Conservation (phyloP, 129 eudicot species). For the Flaveria robusta region DNA sequence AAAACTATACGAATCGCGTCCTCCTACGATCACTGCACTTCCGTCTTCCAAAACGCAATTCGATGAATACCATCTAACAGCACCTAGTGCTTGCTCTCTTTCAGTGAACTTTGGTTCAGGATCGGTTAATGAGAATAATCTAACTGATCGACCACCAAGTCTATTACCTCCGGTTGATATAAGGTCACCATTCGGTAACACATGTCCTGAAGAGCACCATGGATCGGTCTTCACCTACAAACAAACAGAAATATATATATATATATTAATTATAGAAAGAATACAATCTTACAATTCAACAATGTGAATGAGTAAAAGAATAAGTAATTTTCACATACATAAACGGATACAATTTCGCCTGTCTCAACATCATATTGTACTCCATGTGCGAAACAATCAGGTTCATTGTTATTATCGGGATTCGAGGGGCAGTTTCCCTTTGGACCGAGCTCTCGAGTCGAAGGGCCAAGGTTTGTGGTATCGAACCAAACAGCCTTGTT, state of each 20-base stretch:
- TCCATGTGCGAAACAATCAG: conserved; percentile 73
- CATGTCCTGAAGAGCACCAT: conserved; percentile 89
- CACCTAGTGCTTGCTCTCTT: conserved; percentile 34
- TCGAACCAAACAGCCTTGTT: conserved; percentile 63
- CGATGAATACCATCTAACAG: conserved; percentile 55
- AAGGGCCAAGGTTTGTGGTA: conserved; percentile 57
- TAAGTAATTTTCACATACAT: conserved; percentile 29
- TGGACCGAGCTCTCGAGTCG: conserved; percentile 34
- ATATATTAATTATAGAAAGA: not conserved
- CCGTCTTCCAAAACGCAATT: conserved; percentile 32
- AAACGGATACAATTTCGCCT: conserved; percentile 37
- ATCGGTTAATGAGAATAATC: conserved; percentile 30
- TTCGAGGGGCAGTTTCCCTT: conserved; percentile 36
- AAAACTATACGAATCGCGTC: conserved; percentile 29
- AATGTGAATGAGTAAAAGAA: not conserved
- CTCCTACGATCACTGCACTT: conserved; percentile 31
- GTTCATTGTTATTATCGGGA: conserved; percentile 21
- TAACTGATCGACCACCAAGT: conserved; percentile 40
- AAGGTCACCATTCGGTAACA: conserved; percentile 53
- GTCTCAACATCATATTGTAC: conserved; percentile 51
- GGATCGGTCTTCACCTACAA: conserved; percentile 57
- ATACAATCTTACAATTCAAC: not conserved
- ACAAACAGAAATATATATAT: not conserved
- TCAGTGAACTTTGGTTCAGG: conserved; percentile 49
- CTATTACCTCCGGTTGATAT: conserved; percentile 64